phyloP scores from a whole-genome alignment of 2,329 filamentous ascomycete species.

The Calonectria crousiana region DNA sequence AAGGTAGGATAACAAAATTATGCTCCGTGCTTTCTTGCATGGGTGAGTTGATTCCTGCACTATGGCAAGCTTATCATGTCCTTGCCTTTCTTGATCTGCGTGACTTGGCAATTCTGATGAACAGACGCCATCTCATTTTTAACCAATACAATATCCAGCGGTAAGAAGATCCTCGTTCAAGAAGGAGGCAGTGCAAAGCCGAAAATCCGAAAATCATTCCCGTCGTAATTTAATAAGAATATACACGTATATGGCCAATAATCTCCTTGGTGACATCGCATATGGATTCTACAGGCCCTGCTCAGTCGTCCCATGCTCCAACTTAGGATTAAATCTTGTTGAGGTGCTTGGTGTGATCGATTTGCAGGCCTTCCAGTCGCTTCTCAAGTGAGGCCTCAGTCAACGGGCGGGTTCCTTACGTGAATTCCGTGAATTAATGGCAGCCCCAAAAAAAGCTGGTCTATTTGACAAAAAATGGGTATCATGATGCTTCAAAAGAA shows the following conservation, averaged over 20 bases:
- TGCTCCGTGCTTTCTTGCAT: neutral
- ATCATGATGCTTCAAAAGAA: slow-evolving; percentile 22
- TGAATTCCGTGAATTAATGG: neutral
- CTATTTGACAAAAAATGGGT: slow-evolving; percentile 22
- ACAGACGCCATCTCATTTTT: slow-evolving; percentile 1
- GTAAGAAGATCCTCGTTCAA: neutral
- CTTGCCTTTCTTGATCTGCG: neutral
- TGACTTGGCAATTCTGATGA: neutral
- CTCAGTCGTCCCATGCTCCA: too few species aligned
- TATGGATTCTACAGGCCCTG: neutral
- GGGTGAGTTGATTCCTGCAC: neutral
- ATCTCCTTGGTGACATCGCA: neutral
- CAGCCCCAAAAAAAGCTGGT: neutral
- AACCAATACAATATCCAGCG: neutral
- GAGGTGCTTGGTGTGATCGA: neutral
- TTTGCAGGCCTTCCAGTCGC: neutral
- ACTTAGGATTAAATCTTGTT: neutral
- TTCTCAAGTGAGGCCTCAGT: neutral
- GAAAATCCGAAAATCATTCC: neutral
- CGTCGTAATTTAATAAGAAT: slow-evolving; percentile 1
- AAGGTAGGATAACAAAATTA: neutral
- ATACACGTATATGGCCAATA: slow-evolving; percentile 3
- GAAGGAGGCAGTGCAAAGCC: slow-evolving; percentile 13
- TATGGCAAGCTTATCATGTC: neutral
- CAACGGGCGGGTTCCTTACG: too few species aligned